Conservation (phyloP, 495 filamentous ascomycete genomes). For the Aspergillus saccharolyticus region DNA sequence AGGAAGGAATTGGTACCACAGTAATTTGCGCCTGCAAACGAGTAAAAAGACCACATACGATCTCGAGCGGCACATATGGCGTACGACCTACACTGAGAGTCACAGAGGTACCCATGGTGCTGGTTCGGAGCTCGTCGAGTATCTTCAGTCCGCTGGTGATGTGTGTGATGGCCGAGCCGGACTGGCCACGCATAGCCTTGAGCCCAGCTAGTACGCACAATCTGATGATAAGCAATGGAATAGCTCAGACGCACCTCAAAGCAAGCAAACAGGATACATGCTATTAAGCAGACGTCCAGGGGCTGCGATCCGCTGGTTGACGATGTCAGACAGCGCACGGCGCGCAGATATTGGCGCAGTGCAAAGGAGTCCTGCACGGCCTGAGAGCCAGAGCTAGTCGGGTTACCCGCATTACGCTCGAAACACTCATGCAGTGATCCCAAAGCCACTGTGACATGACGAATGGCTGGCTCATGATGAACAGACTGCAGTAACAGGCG, state of each 20-base stretch:
- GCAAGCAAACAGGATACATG: neutral
- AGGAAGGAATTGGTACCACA: neutral
- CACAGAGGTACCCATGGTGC: no score
- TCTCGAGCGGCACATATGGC: neutral
- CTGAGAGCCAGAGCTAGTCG: neutral
- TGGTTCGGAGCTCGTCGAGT: neutral
- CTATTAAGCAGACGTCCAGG: neutral
- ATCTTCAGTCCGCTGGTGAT: constrained; percentile 3
- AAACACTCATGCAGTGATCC: neutral
- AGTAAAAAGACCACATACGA: neutral
- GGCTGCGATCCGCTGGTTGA: neutral
- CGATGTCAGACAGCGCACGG: neutral
- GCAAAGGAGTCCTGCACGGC: neutral
- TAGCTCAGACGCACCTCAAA: neutral
- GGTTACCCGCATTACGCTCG: neutral
- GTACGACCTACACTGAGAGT: neutral
- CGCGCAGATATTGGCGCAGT: neutral
- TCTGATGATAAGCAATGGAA: no score
- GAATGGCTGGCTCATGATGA: neutral
- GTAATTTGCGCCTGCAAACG: neutral
- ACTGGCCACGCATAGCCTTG: neutral
- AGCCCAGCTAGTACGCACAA: neutral
- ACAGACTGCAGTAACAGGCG: neutral
- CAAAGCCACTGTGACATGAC: neutral
- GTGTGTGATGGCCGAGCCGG: neutral